Evolutionary conservation across 192 early-diverging fungal genomes (phyloP), one percentile per base, ranked within the genome.

Genomic region (Coemansia sp.): DNA sequence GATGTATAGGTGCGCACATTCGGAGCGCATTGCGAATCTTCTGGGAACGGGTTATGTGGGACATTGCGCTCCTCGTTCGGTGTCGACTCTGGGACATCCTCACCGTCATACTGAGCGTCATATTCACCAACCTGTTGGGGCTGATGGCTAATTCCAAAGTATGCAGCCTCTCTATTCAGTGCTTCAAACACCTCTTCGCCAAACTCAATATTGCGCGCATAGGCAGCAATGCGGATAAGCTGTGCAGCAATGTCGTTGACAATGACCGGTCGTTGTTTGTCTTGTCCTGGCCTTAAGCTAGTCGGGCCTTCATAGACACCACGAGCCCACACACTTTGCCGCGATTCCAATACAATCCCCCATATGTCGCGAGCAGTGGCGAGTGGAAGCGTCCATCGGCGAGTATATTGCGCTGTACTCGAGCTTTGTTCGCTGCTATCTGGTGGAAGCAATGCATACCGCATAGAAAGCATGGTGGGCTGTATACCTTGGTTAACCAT

Each of bases 1-100:
- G 75, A 68, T 18, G 75, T 78, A 50, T 78, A 78, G 4, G 66
- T 69, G 54, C 69, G 66, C 58, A 78, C 69, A 44, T 78, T 78
- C 5, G 75, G 75, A 26, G 59, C 69, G 50, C 75, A 78, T 66
- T 78, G 75, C 52, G 72, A 31, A 26, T 78, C 52, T 10, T 53
- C 54, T 10, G 75, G 75, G 23, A 73, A 69, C 26, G 18, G 21
- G 10, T 58, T 58, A 24, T 41, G 32, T 54, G 53, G 38, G 3
- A 44, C 14, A 44, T 16, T 14, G 28, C 32, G 53, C 34, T 27
- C 53, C 14, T 18, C 56, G n/a, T 31, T 50, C 23, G 14, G 21
- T 18, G 38, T 7, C 1, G 30, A 28, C 38, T 23, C n/a, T 12
- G 3, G 1, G 24, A 19, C 25, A 4, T 26, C 31, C 50, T 12